Base-by-base conservation (phyloP, 345 rosid genomes). In the Ailanthus altissimus region DNA sequence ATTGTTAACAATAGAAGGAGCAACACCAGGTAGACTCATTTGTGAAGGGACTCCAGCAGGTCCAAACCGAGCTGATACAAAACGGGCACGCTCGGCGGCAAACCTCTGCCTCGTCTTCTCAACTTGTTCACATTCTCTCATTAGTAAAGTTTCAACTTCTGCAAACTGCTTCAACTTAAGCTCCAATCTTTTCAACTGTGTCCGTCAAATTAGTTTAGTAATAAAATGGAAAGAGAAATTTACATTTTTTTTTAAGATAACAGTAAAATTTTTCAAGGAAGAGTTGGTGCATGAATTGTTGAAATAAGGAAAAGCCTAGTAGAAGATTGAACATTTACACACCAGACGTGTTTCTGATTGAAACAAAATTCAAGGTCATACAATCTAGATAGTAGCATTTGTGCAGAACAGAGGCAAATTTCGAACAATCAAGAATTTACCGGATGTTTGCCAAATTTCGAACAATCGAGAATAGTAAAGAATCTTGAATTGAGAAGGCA, bases 131-230 rank as follows among this genome's bases (percentile, higher is more conserved):
- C 97, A 93, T 84, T 96, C 99, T 85, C 93, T 91, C 97, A 93
- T 92, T 75, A 96, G 84, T 79, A 92, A 70, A 73, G 97, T 89
- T 84, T 96, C 99, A 4, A 96, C 90, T 78, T 96, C 99, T n/a
- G 99, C 97, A 84, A 96, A 96, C 85, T 93, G 99, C 87, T 96
- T 96, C 87, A 93, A 85, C 85, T 96, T 96, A 72, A 96, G 90
- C 89, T 96, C 99, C 91, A 96, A 79, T 76, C 99, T 87, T 88
- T 93, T 96, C 88, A 96, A 73, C 99, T 96, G 87, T 75, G 62
- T 23, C 28, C 42, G 58, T 21, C 50, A 70, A 77, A 58, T 38
- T 62, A 11, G 16, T 76, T 12, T 10, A 49, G 51, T 15, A 10
- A 50, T 20, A 25, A 53, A 54, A 73, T 50, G 12, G 46, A 49